Evolutionary conservation across 805 yeast species (phyloP).

Genomic region (Candida arabinofermentans): DNA sequence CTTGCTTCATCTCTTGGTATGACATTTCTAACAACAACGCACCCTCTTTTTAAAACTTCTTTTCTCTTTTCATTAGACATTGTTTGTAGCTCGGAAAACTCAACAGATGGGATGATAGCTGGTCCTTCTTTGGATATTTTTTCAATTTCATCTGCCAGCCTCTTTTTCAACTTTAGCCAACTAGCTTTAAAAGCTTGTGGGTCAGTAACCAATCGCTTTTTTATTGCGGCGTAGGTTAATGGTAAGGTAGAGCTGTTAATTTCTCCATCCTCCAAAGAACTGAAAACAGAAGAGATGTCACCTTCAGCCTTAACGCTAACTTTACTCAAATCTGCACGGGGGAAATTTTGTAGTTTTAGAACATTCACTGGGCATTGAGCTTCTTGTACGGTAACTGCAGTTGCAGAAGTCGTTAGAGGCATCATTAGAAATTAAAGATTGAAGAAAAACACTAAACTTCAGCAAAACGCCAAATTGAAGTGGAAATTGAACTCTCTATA

Average conservation of each 20-base stretch:
- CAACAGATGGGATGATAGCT: slow-evolving; percentile 13
- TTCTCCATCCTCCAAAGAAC: slow-evolving; percentile 7
- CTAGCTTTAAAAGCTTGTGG: slow-evolving; percentile 22
- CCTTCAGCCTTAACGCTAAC: slow-evolving; percentile 9
- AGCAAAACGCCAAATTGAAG: too few relatives aligned
- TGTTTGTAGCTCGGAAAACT: slow-evolving; percentile 15
- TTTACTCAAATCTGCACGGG: slow-evolving; percentile 9
- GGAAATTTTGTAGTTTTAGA: slow-evolving; percentile 1
- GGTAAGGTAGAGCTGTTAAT: slow-evolving; percentile 1
- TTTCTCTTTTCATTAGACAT: slow-evolving; percentile 3
- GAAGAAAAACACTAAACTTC: too few relatives aligned
- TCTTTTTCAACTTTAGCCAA: slow-evolving; percentile 27
- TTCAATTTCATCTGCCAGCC: slow-evolving; percentile 17
- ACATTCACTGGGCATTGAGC: background rate
- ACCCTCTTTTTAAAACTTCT: slow-evolving; percentile 23
- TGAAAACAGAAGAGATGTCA: slow-evolving; percentile 15
- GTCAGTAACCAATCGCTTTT: slow-evolving; percentile 20
- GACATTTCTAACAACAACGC: slow-evolving; percentile 30
- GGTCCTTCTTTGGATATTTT: slow-evolving; percentile 21
- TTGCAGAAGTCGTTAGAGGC: background rate
- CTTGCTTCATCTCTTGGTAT: slow-evolving; percentile 25
- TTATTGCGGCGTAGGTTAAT: slow-evolving; percentile 7
- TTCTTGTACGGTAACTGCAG: background rate
- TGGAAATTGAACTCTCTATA: too few relatives aligned
- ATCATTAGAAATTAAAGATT: background rate